These are phyloP conservation scores for Nakazawaea wyomingensis DNA, from an alignment of 805 yeast species.

Conservation along the genomic window DNA sequence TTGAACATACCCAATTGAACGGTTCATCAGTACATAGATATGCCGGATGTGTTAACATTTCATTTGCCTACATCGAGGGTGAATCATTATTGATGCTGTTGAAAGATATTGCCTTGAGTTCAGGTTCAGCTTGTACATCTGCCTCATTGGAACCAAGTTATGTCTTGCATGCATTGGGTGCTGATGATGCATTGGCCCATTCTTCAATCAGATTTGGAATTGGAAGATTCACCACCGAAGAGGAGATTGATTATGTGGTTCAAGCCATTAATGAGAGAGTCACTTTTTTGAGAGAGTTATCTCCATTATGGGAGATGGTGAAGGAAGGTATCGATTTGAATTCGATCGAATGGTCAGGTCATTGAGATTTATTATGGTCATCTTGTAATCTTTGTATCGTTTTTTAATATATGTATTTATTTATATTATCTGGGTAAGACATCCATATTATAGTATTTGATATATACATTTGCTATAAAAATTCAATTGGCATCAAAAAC, in stretches of 20 bases:
- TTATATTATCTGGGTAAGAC: too few relatives aligned
- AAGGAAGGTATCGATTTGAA: constrained; percentile 95
- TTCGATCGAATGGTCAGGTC: constrained; percentile 97
- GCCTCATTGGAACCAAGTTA: constrained; percentile 97
- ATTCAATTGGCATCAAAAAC: too few relatives aligned
- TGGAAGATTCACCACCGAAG: constrained; percentile 96
- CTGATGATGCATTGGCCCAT: constrained; percentile 97
- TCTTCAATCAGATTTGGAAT: constrained; percentile 97
- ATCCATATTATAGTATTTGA: too few relatives aligned
- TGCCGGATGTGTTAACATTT: constrained; percentile 93
- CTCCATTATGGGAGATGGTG: constrained; percentile 99
- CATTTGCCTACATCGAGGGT: constrained; percentile 97
- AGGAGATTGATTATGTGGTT: constrained; percentile 90
- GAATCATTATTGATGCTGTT: constrained; percentile 96
- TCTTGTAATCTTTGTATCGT: background rate
- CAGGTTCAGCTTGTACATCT: constrained; percentile 98
- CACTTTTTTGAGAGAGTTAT: constrained; percentile 81
- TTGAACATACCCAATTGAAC: constrained; percentile 86
- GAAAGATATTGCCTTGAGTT: constrained; percentile 91
- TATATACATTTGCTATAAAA: too few relatives aligned
- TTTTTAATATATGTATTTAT: too few relatives aligned
- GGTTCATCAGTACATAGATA: constrained; percentile 75
- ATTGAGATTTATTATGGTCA: constrained; percentile 46
- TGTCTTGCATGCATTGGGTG: constrained; percentile 94
- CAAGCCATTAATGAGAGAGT: constrained; percentile 87